Base-by-base conservation (phyloP, 257 asterid genomes). In the Solanum ossicruentum region DNA sequence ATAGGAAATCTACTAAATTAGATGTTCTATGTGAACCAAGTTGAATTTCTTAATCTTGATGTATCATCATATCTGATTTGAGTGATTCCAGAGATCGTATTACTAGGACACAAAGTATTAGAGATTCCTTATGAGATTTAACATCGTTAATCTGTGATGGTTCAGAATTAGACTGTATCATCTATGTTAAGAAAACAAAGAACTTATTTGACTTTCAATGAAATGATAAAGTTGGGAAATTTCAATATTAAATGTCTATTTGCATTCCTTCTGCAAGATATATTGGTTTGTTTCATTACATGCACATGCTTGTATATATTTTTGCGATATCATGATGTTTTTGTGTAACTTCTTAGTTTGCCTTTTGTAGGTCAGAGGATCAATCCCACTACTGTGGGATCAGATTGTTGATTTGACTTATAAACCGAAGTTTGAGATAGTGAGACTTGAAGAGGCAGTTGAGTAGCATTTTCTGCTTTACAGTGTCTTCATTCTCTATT, bases 391-490 rank as follows among this genome's bases (percentile, higher is more conserved):
- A 84, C 88, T 95, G 16, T 97, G 99, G 99, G 97, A 94, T 82
- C 99, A 97, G 88, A 91, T 92, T 91, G 99, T 97, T 86, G 99
- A 97, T 89, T 90, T 97, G 91, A 94, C 93, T 78, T 97, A 95
- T 85, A 97, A 92, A 89, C 99, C 99, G 8, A 92, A 91, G 88
- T 92, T 91, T 61, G 94, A 93, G 83, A 88, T 94, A 65, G 89
- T 90, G 87, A 89, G 83, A 81, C 88, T 83, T 1, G 93, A 94
- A 69, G 97, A 96, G 87, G 91, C 91, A 57, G 99, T 96, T 75
- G 88, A 90, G 98, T 94, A 54, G 63, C 61, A 52, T 85, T 86
- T 77, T 86, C 87, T 57, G 81, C 78, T 81, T 61, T 43, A 79
- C 84, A 85, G 43, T 71, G 21, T 77, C 77, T 39, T 47, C n/a